A percentile compares a stretch with the other conserved stretches of the same genome.
phyloP scores from a whole-genome alignment of 352 stramenopile genomes.

The Phytopythium litorale region DNA sequence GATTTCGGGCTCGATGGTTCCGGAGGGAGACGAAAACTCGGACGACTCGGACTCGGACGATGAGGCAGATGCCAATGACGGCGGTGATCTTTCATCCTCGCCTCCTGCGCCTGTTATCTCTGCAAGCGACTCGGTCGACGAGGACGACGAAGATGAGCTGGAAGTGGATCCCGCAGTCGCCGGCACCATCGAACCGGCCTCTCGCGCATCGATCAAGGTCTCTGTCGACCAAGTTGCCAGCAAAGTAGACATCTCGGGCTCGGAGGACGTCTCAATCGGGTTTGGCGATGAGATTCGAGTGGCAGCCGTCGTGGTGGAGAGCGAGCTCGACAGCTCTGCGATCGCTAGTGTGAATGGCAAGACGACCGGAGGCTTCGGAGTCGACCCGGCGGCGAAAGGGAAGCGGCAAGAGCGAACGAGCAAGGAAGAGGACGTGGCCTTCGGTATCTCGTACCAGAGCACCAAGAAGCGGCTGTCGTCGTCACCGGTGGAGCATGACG shows the following conservation, averaged over 20 bases:
- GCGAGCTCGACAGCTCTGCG: neutral
- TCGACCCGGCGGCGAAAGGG: neutral
- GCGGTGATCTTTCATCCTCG: neutral
- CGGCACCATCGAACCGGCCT: slow-evolving; percentile 11
- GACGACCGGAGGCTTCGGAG: neutral
- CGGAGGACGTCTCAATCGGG: neutral
- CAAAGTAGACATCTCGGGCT: neutral
- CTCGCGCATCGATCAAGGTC: neutral
- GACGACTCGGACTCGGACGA: slow-evolving; percentile 32
- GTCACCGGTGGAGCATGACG: neutral
- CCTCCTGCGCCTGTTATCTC: slow-evolving; percentile 10
- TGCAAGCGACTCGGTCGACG: slow-evolving; percentile 7
- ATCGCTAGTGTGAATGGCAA: neutral
- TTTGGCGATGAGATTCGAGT: slow-evolving; percentile 3
- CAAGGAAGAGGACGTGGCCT: slow-evolving; percentile 13
- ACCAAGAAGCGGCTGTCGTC: slow-evolving; percentile 19
- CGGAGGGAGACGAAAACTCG: slow-evolving; percentile 21
- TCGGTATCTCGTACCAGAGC: slow-evolving; percentile 65
- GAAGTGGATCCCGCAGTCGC: slow-evolving; percentile 35
- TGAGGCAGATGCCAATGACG: slow-evolving; percentile 13
- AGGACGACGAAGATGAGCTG: slow-evolving; percentile 49
- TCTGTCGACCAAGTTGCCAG: neutral
- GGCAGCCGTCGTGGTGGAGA: neutral
- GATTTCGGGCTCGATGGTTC: slow-evolving; percentile 30
- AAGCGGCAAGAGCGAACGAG: neutral